Conservation (phyloP, 495 filamentous ascomycete species). For the Achaetomiella virescens region DNA sequence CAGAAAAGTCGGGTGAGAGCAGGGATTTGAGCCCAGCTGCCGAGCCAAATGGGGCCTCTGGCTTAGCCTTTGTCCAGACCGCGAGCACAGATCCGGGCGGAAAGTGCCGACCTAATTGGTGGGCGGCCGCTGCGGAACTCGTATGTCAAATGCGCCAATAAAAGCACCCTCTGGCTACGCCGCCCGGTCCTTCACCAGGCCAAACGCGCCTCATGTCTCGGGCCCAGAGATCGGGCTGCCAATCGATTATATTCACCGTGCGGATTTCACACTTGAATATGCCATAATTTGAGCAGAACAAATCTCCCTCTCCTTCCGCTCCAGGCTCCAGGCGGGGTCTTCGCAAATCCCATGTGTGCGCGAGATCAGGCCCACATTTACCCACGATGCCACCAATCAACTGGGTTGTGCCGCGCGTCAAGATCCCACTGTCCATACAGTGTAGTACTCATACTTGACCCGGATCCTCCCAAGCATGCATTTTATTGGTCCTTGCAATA, state of each 20-base stretch:
- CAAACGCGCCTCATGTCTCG: not conserved
- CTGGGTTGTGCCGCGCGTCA: not conserved
- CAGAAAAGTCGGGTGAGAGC: not conserved
- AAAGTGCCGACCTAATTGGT: not conserved
- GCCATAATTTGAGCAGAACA: not conserved
- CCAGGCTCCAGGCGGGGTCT: not conserved
- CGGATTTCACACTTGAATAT: not conserved
- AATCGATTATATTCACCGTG: not conserved
- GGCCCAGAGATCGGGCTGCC: not conserved
- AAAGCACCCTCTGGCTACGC: not conserved
- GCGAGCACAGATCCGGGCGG: not conserved
- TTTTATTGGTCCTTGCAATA: not conserved
- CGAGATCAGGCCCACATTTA: not conserved
- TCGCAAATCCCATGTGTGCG: not conserved
- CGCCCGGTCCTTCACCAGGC: no score
- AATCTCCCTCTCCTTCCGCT: not conserved
- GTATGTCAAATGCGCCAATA: not conserved
- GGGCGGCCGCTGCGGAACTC: not conserved
- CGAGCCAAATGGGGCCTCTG: not conserved
- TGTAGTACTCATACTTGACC: no score
- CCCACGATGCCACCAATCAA: not conserved
- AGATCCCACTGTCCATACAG: no score
- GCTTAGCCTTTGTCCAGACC: not conserved
- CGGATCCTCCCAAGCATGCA: not conserved
- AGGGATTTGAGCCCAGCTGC: conserved; percentile 7